phyloP scores from a whole-genome alignment of 768 basidiomycete species.

The Suillus occidentalis region DNA sequence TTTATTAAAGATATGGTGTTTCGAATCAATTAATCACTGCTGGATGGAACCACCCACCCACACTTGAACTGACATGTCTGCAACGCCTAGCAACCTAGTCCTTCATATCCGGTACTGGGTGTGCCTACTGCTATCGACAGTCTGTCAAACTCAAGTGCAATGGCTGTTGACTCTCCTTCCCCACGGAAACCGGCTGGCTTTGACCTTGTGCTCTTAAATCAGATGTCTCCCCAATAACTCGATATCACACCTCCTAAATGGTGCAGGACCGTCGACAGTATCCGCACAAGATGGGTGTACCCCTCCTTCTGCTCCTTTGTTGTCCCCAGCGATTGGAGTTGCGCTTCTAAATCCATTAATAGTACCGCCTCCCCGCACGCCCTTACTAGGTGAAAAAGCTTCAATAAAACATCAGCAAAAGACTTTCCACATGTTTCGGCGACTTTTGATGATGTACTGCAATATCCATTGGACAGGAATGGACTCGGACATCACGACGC shows the following conservation, averaged over 20 bases:
- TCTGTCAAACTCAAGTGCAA: slow-evolving; percentile 24
- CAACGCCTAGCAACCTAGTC: no score
- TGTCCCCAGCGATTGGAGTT: background rate
- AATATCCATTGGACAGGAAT: slow-evolving; percentile 55
- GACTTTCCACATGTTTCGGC: slow-evolving; percentile 55
- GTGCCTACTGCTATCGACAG: background rate
- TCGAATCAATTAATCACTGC: no score
- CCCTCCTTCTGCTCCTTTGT: slow-evolving; percentile 9
- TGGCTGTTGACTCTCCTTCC: slow-evolving; percentile 41
- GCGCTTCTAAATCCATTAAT: background rate
- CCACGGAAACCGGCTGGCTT: slow-evolving; percentile 43
- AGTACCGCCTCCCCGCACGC: background rate
- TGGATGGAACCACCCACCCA: no score
- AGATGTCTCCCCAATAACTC: slow-evolving; percentile 34
- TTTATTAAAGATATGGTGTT: no score
- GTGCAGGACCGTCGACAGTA: slow-evolving; percentile 5
- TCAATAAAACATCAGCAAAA: slow-evolving; percentile 21
- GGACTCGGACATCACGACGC: slow-evolving; percentile 35
- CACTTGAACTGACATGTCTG: no score
- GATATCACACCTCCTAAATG: slow-evolving; percentile 29
- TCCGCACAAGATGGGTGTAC: background rate
- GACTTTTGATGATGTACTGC: slow-evolving; percentile 45
- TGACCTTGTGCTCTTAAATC: slow-evolving; percentile 54
- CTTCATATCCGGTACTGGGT: background rate
- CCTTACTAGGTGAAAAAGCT: slow-evolving; percentile 20